Evolutionary conservation across 768 basidiomycete genomes (phyloP), one percentile per base, ranked within the genome.

Genomic region (Lactarius trivialis): DNA sequence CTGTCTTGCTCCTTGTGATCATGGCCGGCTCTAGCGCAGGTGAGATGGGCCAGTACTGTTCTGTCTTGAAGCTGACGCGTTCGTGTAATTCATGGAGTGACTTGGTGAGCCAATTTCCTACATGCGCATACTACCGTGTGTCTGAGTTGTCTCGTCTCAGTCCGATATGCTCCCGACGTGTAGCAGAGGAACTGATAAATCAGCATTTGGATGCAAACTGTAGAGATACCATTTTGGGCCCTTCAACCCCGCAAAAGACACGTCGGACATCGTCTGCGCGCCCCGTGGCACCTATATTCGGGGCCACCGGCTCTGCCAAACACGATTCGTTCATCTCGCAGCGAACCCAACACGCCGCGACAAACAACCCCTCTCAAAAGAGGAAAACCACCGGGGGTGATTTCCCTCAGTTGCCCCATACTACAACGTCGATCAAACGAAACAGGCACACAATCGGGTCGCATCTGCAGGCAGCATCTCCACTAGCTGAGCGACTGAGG

Each of bases 401-500:
- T 43, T 5, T 50, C n/a, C 28, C 45, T 36, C 37, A 19, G 30
- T 14, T 50, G 28, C n/a, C 58, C 30, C 26, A 19, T 7, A 28
- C 49, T 19, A 6, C 26, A 4, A 32, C 58, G 24, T 39, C 28
- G 3, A 32, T 9, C 54, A 64, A 64, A 34, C 63, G 58, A 54
- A 34, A 37, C 49, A 64, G 43, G 32, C 30, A 39, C 33, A 56
- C 63, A 12, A 51, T 64, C 21, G 54, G 48, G n/a, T 60, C 58
- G n/a, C 53, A 21, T 15, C 32, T 64, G 26, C 67, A 75, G 41
- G 65, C 70, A n/a, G 78, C 78, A 15, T 74, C 78, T 3, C 89
- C 89, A 0, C 73, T 93, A 1, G 88, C 91, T 0, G 92, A 93
- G 70, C 79, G 81, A 30, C 78, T 92, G 43, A 79, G 91, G 4